Percentiles rank a stretch among this genome's conserved stretches.
Evolutionary conservation across 768 basidiomycete species (phyloP).

Genomic region (Leccinum arenicola): DNA sequence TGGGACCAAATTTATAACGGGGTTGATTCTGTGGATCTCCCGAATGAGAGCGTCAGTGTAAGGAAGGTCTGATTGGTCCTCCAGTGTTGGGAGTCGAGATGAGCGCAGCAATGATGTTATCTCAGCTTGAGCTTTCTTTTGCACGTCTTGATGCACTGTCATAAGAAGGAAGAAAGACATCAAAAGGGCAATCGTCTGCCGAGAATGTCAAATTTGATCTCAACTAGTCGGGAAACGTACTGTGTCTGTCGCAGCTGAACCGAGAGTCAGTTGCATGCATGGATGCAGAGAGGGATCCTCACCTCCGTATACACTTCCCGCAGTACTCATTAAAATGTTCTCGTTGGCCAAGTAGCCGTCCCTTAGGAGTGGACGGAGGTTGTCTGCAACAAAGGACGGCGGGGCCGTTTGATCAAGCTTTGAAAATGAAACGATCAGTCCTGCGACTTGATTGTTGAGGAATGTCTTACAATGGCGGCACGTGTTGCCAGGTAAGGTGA

Average conservation of each 20-base stretch:
- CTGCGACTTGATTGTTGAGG: too few species aligned
- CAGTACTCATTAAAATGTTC: constrained; percentile 4
- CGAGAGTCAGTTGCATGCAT: background rate
- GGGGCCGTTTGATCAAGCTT: constrained; percentile 6
- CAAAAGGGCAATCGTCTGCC: constrained; percentile 3
- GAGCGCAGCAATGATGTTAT: constrained; percentile 21
- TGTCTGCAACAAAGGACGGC: constrained; percentile 7
- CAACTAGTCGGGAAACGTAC: background rate
- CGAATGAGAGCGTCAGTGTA: constrained; percentile 26
- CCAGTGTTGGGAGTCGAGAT: constrained; percentile 20
- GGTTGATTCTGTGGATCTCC: constrained; percentile 20
- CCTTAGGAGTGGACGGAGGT: background rate
- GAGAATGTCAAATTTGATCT: background rate
- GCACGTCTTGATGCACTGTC: constrained; percentile 20
- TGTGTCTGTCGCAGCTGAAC: constrained; percentile 12
- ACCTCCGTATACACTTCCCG: constrained; percentile 9
- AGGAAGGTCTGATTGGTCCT: constrained; percentile 26
- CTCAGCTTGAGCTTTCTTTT: constrained; percentile 26
- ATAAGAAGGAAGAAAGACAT: constrained; percentile 17
- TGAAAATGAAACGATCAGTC: background rate
- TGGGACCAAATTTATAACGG: constrained; percentile 18
- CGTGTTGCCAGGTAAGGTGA: constrained; percentile 7
- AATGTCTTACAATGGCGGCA: constrained; percentile 3
- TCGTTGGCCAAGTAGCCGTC: background rate
- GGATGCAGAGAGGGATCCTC: background rate